Conservation (phyloP, 2,329 filamentous ascomycete species). For the Fusarium beomiforme region DNA sequence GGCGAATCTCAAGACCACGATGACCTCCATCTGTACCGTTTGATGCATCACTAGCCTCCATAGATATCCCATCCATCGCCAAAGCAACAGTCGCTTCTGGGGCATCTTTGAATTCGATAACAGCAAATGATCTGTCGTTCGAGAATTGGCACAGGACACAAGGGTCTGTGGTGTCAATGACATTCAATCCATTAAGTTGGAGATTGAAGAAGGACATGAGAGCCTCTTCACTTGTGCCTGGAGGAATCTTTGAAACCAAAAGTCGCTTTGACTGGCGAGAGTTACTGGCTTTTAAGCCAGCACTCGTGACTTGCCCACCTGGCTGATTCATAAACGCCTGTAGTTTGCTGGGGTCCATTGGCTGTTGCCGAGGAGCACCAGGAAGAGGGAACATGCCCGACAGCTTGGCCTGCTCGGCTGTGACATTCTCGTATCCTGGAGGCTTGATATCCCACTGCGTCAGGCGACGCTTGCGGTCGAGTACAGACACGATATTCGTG, state of each 20-base stretch:
- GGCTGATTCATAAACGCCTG: slow-evolving; percentile 97
- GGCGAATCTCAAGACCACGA: slow-evolving; percentile 76
- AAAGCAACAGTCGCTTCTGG: slow-evolving; percentile 91
- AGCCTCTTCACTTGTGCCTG: slow-evolving; percentile 76
- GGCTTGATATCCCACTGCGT: slow-evolving; percentile 99
- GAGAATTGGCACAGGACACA: slow-evolving; percentile 87
- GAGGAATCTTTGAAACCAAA: slow-evolving; percentile 84
- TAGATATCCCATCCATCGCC: slow-evolving; percentile 87
- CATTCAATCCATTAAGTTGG: slow-evolving; percentile 95
- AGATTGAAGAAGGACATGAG: slow-evolving; percentile 92
- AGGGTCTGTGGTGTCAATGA: slow-evolving; percentile 84
- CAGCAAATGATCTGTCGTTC: slow-evolving; percentile 80
- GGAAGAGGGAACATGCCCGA: slow-evolving; percentile 99
- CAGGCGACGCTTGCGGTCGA: slow-evolving; percentile 88
- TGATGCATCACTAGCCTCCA: slow-evolving; percentile 76
- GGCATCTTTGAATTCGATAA: slow-evolving; percentile 89
- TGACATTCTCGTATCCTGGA: slow-evolving; percentile 96
- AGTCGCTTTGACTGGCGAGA: slow-evolving; percentile 94
- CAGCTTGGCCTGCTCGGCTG: slow-evolving; percentile 96
- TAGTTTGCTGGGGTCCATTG: slow-evolving; percentile 92
- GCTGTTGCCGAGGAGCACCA: slow-evolving; percentile 91
- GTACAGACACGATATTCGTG: slow-evolving; percentile 82
- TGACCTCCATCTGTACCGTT: slow-evolving; percentile 64
- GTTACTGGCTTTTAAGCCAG: slow-evolving; percentile 90
- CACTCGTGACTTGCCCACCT: slow-evolving; percentile 73